These are phyloP conservation scores for Austroboletus niveus DNA, from an alignment of 1,284 basidiomycete species.

Conservation along the genomic window DNA sequence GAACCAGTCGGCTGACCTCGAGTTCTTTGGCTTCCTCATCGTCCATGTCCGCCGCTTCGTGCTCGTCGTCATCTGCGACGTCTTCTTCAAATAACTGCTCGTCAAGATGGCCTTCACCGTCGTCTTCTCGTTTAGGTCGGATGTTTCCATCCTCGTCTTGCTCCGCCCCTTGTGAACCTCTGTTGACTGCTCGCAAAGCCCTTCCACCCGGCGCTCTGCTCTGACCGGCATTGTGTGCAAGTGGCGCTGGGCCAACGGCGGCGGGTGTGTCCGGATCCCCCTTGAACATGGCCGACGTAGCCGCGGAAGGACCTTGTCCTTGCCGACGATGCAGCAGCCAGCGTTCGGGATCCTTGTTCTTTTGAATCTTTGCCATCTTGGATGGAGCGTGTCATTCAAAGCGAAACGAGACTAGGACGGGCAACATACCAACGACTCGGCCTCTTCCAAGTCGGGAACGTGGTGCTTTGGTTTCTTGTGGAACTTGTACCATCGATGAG, in stretches of 20 bases:
- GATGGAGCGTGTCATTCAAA: background rate
- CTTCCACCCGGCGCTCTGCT: slow-evolving; percentile 66
- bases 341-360: slow-evolving; percentile 70
- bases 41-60: slow-evolving; percentile 65
- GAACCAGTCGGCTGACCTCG: slow-evolving; percentile 51
- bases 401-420: slow-evolving; percentile 19
- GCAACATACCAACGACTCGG: slow-evolving; percentile 65
- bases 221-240: slow-evolving; percentile 49
- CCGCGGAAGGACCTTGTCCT: slow-evolving; percentile 54
- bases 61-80: slow-evolving; percentile 86
- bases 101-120: slow-evolving; percentile 73
- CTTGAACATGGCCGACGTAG: slow-evolving; percentile 66
- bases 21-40: slow-evolving; percentile 85
- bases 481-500: slow-evolving; percentile 88
- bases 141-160: slow-evolving; percentile 51
- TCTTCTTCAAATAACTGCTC: slow-evolving; percentile 83
- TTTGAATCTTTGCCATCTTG: slow-evolving; percentile 52
- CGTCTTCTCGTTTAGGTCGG: slow-evolving; percentile 54
- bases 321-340: slow-evolving; percentile 63
- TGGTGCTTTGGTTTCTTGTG: slow-evolving; percentile 77
- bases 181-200: slow-evolving; percentile 60
- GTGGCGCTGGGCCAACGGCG: slow-evolving; percentile 40
- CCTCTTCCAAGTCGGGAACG: slow-evolving; percentile 67
- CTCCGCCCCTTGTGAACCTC: slow-evolving; percentile 68
- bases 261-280: slow-evolving; percentile 51